Conservation (phyloP, 148 eudicot species). For the Camellia japonica region DNA sequence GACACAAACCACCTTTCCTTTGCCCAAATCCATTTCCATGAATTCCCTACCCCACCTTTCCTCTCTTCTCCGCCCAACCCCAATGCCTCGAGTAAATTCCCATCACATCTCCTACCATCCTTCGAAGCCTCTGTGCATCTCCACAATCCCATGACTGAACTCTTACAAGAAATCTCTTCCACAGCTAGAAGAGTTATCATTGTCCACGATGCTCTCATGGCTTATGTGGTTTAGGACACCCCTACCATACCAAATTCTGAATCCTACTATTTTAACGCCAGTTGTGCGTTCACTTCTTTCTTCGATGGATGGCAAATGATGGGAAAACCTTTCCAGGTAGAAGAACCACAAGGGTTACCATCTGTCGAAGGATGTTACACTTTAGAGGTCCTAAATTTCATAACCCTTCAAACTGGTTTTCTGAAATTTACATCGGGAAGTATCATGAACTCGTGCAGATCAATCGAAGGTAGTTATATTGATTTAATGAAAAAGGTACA, state of each 20-base stretch:
- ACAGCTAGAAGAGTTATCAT: slow-evolving; percentile 19
- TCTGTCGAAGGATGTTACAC: slow-evolving; percentile 31
- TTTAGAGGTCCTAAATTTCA: slow-evolving; percentile 19
- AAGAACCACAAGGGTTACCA: slow-evolving; percentile 22
- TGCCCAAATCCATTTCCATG: slow-evolving; percentile 22
- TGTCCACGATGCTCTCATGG: slow-evolving; percentile 25
- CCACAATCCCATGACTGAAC: slow-evolving; percentile 14
- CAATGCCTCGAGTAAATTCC: slow-evolving; percentile 4
- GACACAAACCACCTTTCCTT: slow-evolving; percentile 7
- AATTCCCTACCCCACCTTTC: slow-evolving; percentile 14
- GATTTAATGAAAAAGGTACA: slow-evolving; percentile 26
- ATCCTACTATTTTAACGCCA: slow-evolving; percentile 33
- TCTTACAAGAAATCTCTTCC: background rate
- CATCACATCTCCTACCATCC: slow-evolving; percentile 18
- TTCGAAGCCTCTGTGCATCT: slow-evolving; percentile 8
- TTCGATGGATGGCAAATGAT: slow-evolving; percentile 7
- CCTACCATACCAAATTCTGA: slow-evolving; percentile 27
- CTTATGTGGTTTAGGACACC: slow-evolving; percentile 37
- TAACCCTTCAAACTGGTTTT: slow-evolving; percentile 9
- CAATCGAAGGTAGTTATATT: slow-evolving; percentile 34
- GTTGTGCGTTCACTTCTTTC: slow-evolving; percentile 21
- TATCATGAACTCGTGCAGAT: slow-evolving; percentile 37
- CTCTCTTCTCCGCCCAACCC: slow-evolving; percentile 21
- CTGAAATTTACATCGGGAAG: slow-evolving; percentile 26
- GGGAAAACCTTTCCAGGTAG: slow-evolving; percentile 28